A percentile compares a stretch with the other conserved stretches of the same genome.
phyloP scores from a whole-genome alignment of 306 rosid species.

The Vigna reflexopilosa region DNA sequence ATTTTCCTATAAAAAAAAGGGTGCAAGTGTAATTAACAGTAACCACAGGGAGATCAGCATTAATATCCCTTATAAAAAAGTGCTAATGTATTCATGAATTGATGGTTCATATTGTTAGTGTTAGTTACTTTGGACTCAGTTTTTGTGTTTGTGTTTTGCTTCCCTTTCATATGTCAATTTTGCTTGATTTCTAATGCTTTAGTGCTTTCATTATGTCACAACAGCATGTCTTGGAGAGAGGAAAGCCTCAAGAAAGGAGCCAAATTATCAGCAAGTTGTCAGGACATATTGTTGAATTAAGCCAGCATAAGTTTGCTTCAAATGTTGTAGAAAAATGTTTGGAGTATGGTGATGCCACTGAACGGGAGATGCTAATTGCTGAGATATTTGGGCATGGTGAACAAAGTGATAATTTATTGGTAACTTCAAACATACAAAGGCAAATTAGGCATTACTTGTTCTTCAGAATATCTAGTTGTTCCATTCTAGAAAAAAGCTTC shows the following conservation, averaged over 20 bases:
- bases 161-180: conserved; percentile 19
- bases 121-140: background rate
- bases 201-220: conserved; percentile 21
- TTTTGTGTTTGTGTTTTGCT: conserved; percentile 15
- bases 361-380: conserved; percentile 63
- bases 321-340: conserved; percentile 85
- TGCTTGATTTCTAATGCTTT: background rate
- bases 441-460: background rate
- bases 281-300: conserved; percentile 66
- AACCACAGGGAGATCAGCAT: background rate
- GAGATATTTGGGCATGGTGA: conserved; percentile 71
- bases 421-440: conserved; percentile 39
- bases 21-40: background rate
- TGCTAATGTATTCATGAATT: background rate
- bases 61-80: background rate
- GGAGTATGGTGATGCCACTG: conserved; percentile 71
- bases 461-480: conserved; percentile 25
- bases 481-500: conserved; percentile 13
- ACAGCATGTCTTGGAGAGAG: conserved; percentile 76
- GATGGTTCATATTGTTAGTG: conserved; percentile 5
- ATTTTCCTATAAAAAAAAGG: background rate
- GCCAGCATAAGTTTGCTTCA: conserved; percentile 83
- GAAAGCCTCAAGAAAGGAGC: conserved; percentile 65
- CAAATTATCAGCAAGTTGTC: conserved; percentile 64
- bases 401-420: conserved; percentile 70